A percentile compares a stretch with the other conserved stretches of the same genome.
Evolutionary conservation across 2,329 filamentous ascomycete species (phyloP).

Genomic region (Lithohypha guttulata): DNA sequence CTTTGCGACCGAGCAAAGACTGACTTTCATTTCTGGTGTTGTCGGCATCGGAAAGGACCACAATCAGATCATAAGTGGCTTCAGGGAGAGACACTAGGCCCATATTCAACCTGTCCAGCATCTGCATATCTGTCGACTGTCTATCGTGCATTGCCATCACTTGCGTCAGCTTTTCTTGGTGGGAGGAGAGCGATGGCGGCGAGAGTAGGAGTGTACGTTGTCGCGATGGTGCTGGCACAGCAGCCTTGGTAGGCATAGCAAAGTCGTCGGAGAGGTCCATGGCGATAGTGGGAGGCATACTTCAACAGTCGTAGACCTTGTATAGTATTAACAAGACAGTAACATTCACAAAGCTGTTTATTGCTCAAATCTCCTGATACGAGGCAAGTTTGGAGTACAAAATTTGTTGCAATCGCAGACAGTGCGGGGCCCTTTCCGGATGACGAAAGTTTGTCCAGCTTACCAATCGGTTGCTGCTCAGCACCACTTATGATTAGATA

Average conservation of each 20-base stretch:
- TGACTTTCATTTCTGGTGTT: constrained; percentile 55
- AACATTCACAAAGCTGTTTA: not conserved
- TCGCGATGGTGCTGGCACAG: constrained; percentile 18
- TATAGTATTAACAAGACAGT: no score
- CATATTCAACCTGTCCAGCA: constrained; percentile 85
- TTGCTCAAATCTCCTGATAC: no score
- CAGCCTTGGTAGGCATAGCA: constrained; percentile 25
- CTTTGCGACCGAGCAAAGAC: constrained; percentile 53
- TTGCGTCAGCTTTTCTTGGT: constrained; percentile 64
- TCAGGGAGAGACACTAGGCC: constrained; percentile 68
- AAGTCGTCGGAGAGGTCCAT: constrained; percentile 49
- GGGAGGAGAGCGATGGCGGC: constrained; percentile 77
- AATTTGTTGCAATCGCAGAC: no score
- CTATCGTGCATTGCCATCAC: constrained; percentile 66
- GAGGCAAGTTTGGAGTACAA: no score
- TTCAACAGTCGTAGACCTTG: no score
- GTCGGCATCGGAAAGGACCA: constrained; percentile 72
- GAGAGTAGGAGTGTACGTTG: constrained; percentile 70
- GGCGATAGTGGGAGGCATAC: constrained; percentile 38
- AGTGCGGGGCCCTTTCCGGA: no score
- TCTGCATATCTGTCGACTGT: constrained; percentile 75
- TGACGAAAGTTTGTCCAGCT: no score
- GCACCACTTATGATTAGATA: no score
- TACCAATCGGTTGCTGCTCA: no score
- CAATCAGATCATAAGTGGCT: constrained; percentile 69